Percentiles rank a stretch among this genome's conserved stretches.
Conservation (phyloP, 2,329 filamentous ascomycete species). For the Aureobasidium sp. region DNA sequence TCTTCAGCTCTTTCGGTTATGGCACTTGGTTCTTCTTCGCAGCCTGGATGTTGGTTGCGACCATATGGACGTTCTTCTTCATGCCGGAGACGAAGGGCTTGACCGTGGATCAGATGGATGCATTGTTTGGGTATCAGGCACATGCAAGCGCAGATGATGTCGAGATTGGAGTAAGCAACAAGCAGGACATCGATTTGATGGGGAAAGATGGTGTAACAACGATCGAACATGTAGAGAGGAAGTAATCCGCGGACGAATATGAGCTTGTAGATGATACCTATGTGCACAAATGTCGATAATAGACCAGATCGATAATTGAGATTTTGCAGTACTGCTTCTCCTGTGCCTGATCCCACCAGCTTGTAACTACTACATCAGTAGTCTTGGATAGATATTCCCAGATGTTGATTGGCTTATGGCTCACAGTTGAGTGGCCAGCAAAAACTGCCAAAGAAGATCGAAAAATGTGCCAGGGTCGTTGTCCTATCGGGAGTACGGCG, state of each 20-base stretch:
- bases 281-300: too few species aligned
- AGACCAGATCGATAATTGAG: too few species aligned
- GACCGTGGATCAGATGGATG: constrained; percentile 30
- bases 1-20: constrained; percentile 32
- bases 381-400: too few species aligned
- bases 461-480: too few species aligned
- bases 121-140: constrained; percentile 23
- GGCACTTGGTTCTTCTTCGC: constrained; percentile 36
- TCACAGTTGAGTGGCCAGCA: too few species aligned
- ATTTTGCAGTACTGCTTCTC: too few species aligned
- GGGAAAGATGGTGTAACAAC: background rate
- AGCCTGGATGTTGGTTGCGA: constrained; percentile 26
- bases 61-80: constrained; percentile 31
- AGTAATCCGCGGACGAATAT: background rate
- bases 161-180: background rate
- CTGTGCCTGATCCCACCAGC: too few species aligned
- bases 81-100: constrained; percentile 32
- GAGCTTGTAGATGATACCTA: too few species aligned
- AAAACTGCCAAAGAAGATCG: too few species aligned
- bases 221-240: background rate
- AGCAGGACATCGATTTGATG: background rate
- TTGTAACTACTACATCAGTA: too few species aligned
- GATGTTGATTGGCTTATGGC: too few species aligned
- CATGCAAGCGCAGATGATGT: background rate
- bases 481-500: background rate